Percentiles rank a stretch among this genome's conserved stretches.
Conservation (phyloP, 2,329 filamentous ascomycete genomes). For the Paracamarosporium sp. region DNA sequence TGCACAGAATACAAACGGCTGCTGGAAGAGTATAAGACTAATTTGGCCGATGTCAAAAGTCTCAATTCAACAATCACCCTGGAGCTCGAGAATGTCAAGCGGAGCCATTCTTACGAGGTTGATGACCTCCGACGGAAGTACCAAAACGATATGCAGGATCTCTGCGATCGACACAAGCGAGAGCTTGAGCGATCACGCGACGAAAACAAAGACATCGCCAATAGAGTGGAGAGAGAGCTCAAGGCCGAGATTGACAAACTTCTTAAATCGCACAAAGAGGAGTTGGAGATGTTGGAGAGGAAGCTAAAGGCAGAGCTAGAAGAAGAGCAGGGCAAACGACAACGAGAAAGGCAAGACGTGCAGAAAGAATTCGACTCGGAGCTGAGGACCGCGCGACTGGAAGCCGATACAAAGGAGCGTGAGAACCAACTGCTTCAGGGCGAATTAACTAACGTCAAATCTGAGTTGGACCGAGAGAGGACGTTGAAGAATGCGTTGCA, state of each 20-base stretch:
- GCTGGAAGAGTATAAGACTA: constrained; percentile 67
- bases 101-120: constrained; percentile 59
- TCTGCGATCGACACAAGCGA: constrained; percentile 60
- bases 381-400: constrained; percentile 55
- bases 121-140: constrained; percentile 62
- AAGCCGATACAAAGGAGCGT: constrained; percentile 61
- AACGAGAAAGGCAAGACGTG: constrained; percentile 69
- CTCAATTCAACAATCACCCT: constrained; percentile 58
- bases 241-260: constrained; percentile 64
- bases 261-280: constrained; percentile 69
- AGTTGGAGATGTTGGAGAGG: constrained; percentile 69
- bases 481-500: constrained; percentile 65
- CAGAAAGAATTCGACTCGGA: constrained; percentile 58
- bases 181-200: constrained; percentile 63
- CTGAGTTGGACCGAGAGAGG: constrained; percentile 63
- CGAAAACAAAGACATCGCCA: constrained; percentile 56
- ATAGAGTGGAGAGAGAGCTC: constrained; percentile 51
- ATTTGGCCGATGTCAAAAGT: constrained; percentile 68
- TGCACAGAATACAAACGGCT: constrained; percentile 58
- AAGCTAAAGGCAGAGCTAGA: constrained; percentile 71
- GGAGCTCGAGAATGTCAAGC: constrained; percentile 59
- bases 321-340: constrained; percentile 64
- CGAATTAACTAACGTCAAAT: constrained; percentile 57
- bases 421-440: constrained; percentile 58
- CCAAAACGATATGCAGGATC: constrained; percentile 63